Evolutionary conservation across 805 yeast species (phyloP).

Genomic region (Millerozyma miso): DNA sequence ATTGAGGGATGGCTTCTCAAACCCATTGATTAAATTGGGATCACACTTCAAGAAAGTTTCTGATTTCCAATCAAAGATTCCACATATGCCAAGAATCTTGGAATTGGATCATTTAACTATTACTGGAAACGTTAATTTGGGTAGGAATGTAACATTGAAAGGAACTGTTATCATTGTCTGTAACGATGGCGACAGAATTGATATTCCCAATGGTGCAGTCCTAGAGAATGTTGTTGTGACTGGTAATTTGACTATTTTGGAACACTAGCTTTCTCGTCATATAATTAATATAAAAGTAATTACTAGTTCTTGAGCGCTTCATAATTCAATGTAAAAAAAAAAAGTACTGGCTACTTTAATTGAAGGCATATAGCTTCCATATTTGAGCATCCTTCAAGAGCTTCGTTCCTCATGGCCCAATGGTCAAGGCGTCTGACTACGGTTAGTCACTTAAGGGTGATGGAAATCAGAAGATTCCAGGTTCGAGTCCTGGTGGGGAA

Average conservation of each 20-base stretch:
- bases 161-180: conserved; percentile 98
- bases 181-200: conserved; percentile 94
- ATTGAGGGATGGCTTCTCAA: conserved; percentile 81
- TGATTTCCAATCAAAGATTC: conserved; percentile 82
- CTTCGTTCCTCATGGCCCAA: conserved; percentile 53
- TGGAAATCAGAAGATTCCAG: conserved; percentile 49
- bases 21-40: conserved; percentile 93
- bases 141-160: conserved; percentile 84
- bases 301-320: too few relatives aligned
- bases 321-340: neutral
- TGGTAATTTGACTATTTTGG: conserved; percentile 91
- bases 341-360: neutral
- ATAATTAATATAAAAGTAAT: neutral
- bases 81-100: conserved; percentile 93
- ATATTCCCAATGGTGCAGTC: conserved; percentile 93
- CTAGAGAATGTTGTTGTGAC: conserved; percentile 96
- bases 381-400: conserved; percentile 10
- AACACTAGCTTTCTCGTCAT: conserved; percentile 49
- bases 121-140: conserved; percentile 92
- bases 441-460: conserved; percentile 40
- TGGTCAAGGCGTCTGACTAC: conserved; percentile 53
- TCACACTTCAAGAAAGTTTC: conserved; percentile 94
- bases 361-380: neutral
- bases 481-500: conserved; percentile 52
- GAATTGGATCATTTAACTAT: conserved; percentile 97